Base-by-base conservation (phyloP, 2,329 filamentous ascomycete genomes). In the Hymenoscyphus fraxineus region DNA sequence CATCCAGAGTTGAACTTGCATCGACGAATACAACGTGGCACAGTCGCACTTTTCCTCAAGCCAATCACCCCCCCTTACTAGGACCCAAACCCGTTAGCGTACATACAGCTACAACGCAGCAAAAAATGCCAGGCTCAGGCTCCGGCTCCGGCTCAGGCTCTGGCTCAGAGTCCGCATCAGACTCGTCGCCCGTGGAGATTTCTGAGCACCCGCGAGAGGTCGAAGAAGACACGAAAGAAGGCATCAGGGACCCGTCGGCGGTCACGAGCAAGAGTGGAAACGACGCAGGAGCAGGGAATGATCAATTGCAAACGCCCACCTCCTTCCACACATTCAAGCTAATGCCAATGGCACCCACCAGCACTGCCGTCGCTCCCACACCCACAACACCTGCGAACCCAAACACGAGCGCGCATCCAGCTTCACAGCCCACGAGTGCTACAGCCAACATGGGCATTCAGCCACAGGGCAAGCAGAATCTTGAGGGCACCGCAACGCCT, bases 311-410 rank as follows among this genome's bases (percentile, higher is more conserved):
- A 67, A 70, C 72, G 44, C 69, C 70, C 22, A 74, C 60, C 16
- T 35, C 44, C 31, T 61, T 73, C 47, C 71, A 74, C 62, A 73
- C 72, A 44, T 74, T 74, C 60, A 75, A 74, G 66, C 68, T 74
- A 27, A 68, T 72, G 55, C 69, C 72, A 68, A 73, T 73, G 72
- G 70, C 72, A 61, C 65, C 72, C 27, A 66, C 68, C 19, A 70
- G 60, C 32, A 67, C 55, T 59, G 54, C 67, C 73, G 13, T 72
- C 69, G 27, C 61, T 72, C 6, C 70, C 69, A 16, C 72, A 70
- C 60, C 60, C 38, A 47, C 51, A 27, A 74, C 73, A 31, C 72
- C 73, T 16, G 58, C 63, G 40, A 72, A 68, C 31, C 73, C 71
- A 32, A 71, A 73, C 12, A 57, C 62, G 47, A 73, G 67, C 62